Percentiles rank a stretch among this genome's conserved stretches.
phyloP scores from a whole-genome alignment of 305 asterid genomes.

The Fraxinus dipetala region DNA sequence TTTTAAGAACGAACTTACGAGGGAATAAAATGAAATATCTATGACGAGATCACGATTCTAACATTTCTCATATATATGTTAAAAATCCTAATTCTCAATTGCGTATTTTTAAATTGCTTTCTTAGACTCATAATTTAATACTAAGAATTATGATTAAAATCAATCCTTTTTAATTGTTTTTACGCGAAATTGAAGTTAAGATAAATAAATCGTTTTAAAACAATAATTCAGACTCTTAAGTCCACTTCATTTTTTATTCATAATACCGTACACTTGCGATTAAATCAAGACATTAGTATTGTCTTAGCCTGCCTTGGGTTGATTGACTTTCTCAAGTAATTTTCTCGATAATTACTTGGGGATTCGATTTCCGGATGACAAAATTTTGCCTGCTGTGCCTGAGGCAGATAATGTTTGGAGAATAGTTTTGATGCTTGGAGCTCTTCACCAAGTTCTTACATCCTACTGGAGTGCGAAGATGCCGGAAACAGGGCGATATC shows the following conservation, averaged over 20 bases:
- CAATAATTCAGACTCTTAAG: too few relatives aligned
- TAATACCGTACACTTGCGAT: not conserved
- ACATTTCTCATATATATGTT: not conserved
- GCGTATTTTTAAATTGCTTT: not conserved
- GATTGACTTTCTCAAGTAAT: not conserved
- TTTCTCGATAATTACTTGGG: not conserved
- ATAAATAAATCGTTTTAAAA: too few relatives aligned
- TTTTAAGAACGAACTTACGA: not conserved
- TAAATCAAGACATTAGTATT: not conserved
- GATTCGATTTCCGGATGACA: not conserved
- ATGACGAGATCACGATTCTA: not conserved
- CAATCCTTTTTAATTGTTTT: too few relatives aligned
- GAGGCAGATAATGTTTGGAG: slow-evolving; percentile 23
- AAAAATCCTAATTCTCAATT: not conserved
- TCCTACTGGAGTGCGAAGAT: slow-evolving; percentile 20
- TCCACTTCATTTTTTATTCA: not conserved
- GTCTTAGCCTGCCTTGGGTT: slow-evolving; percentile 1
- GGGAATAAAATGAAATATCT: too few relatives aligned
- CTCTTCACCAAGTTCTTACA: slow-evolving; percentile 10
- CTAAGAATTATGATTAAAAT: too few relatives aligned
- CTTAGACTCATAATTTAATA: not conserved
- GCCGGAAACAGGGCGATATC: slow-evolving; percentile 25
- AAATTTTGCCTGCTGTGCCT: not conserved
- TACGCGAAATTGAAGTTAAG: not conserved
- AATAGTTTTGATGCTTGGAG: slow-evolving; percentile 22